Conservation (phyloP, 176 grass and related monocot species). For the Bromus sterilis region DNA sequence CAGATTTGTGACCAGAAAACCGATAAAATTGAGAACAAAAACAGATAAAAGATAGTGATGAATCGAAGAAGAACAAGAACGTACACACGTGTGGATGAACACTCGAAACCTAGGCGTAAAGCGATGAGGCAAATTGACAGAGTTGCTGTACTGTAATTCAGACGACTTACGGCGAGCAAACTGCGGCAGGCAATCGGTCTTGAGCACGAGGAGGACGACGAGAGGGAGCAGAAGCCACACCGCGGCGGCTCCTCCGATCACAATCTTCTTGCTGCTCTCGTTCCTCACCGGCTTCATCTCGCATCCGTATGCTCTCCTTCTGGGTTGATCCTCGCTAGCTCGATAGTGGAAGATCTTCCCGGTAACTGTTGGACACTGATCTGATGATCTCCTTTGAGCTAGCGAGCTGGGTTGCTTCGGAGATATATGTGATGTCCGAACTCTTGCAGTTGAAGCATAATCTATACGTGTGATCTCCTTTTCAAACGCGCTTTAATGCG, state of each 20-base stretch:
- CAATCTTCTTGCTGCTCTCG: conserved; percentile 1
- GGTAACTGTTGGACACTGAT: background rate
- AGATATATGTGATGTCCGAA: background rate
- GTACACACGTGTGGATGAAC: too few relatives aligned
- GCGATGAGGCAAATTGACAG: too few relatives aligned
- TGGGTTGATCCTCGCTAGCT: background rate
- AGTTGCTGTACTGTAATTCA: background rate
- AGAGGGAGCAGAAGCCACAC: conserved; percentile 26
- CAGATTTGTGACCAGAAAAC: background rate
- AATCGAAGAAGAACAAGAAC: background rate
- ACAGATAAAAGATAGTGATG: background rate
- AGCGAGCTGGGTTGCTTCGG: background rate
- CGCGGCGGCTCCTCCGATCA: background rate
- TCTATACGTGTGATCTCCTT: background rate
- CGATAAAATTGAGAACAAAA: background rate
- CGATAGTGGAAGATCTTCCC: background rate
- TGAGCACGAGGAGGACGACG: conserved; percentile 21
- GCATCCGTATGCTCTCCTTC: background rate
- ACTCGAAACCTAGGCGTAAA: too few relatives aligned
- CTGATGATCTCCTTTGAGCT: background rate
- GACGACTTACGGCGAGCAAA: conserved; percentile 7
- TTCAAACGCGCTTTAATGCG: background rate
- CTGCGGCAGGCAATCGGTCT: conserved; percentile 24
- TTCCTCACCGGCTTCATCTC: conserved; percentile 6
- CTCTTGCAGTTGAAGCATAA: background rate